Evolutionary conservation across 495 filamentous ascomycete species (phyloP).

Genomic region (Xylaria bambusicola): DNA sequence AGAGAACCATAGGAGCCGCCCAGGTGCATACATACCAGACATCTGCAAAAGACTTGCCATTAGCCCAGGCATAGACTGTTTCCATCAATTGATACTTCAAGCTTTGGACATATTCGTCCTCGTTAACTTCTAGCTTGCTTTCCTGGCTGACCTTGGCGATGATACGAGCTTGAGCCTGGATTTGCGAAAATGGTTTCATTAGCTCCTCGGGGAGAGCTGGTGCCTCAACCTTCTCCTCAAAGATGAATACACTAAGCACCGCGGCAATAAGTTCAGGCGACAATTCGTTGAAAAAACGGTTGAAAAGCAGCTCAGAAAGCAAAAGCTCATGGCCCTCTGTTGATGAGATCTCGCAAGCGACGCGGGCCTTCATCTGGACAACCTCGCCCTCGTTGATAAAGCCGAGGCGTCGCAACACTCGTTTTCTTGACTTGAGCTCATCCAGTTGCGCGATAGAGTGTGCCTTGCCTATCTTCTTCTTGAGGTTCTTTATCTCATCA

Average conservation of each 20-base stretch:
- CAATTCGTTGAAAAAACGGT: constrained; percentile 96
- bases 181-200: constrained; percentile 78
- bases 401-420: constrained; percentile 91
- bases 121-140: constrained; percentile 85
- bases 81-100: constrained; percentile 97
- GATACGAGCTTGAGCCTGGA: constrained; percentile 78
- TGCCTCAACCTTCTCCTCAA: constrained; percentile 88
- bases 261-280: constrained; percentile 83
- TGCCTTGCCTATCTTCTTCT: constrained; percentile 81
- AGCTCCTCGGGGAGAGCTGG: constrained; percentile 77
- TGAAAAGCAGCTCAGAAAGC: constrained; percentile 89
- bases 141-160: constrained; percentile 92
- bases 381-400: constrained; percentile 96
- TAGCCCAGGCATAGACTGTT: constrained; percentile 91
- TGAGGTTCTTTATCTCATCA: constrained; percentile 78
- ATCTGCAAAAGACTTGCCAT: constrained; percentile 86
- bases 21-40: constrained; percentile 76
- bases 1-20: neutral
- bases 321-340: constrained; percentile 86
- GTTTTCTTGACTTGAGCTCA: constrained; percentile 92
- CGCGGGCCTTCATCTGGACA: constrained; percentile 91
- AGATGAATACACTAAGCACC: constrained; percentile 88
- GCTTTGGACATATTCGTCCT: constrained; percentile 84
- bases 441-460: constrained; percentile 88
- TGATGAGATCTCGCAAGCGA: constrained; percentile 92